Evolutionary conservation across 2,329 filamentous ascomycete genomes (phyloP).

Genomic region (Fusarium nanum): DNA sequence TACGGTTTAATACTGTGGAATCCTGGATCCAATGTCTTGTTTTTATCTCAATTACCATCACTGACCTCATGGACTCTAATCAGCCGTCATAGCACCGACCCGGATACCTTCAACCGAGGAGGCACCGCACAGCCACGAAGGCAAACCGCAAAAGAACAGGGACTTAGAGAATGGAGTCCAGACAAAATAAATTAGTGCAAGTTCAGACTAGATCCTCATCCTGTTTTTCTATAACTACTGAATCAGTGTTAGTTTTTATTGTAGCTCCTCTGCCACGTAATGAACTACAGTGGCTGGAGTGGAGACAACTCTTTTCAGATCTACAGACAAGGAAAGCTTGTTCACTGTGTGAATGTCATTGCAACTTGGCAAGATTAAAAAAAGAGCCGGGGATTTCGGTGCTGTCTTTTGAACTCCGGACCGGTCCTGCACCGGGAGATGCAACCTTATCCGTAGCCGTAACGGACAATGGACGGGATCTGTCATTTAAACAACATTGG

Average conservation of each 20-base stretch:
- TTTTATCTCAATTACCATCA: not conserved
- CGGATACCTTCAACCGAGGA: constrained; percentile 11
- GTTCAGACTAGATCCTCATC: not conserved
- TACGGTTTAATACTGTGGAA: not conserved
- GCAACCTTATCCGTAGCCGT: constrained; percentile 24
- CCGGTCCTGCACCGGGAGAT: constrained; percentile 22
- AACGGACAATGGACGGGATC: constrained; percentile 17
- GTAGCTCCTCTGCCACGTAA: constrained; percentile 15
- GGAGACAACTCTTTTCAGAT: constrained; percentile 19
- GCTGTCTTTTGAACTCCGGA: constrained; percentile 37
- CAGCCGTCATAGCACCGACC: not conserved
- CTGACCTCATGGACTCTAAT: constrained; percentile 17
- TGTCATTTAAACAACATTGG: not conserved
- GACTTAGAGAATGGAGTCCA: not conserved
- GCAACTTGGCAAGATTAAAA: not conserved
- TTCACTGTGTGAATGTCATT: constrained; percentile 29
- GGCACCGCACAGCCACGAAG: constrained; percentile 14
- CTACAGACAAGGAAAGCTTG: constrained; percentile 22
- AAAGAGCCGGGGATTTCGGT: constrained; percentile 22
- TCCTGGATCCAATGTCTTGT: not conserved
- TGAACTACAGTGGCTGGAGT: constrained; percentile 15
- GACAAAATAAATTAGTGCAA: not conserved
- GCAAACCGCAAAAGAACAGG: not conserved
- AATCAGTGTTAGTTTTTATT: not conserved
- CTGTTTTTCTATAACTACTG: not conserved